Conservation (phyloP, 2,329 filamentous ascomycete species). For the Thielaviopsis punctulata region DNA sequence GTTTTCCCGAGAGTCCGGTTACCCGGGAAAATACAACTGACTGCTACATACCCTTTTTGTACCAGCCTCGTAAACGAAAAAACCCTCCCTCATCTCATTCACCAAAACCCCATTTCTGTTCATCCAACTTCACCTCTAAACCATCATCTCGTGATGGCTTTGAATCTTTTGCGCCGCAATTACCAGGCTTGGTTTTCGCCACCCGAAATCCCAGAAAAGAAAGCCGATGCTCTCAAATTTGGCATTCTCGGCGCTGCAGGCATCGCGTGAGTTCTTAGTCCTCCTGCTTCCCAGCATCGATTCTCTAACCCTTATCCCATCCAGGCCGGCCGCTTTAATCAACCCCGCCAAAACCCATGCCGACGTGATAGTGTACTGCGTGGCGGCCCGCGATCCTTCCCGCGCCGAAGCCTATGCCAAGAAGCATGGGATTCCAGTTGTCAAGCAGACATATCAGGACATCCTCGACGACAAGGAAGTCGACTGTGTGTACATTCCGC, state of each 20-base stretch:
- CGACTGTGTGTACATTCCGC: slow-evolving; percentile 32
- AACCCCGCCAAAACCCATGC: slow-evolving; percentile 33
- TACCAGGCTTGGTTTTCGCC: slow-evolving; percentile 1
- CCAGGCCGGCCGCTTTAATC: slow-evolving; percentile 26
- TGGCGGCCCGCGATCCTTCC: slow-evolving; percentile 32
- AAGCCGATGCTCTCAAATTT: slow-evolving; percentile 19
- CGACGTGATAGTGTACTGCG: slow-evolving; percentile 32
- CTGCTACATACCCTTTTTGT: too few relatives aligned
- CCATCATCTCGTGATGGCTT: neutral
- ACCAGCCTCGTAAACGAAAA: too few relatives aligned
- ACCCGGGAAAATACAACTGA: too few relatives aligned
- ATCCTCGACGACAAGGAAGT: slow-evolving; percentile 21
- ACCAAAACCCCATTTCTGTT: too few relatives aligned
- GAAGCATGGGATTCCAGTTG: slow-evolving; percentile 32
- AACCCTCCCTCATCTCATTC: neutral
- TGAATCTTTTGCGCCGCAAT: neutral
- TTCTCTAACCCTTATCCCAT: neutral
- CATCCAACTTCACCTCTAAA: neutral
- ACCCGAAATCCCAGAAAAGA: slow-evolving; percentile 4
- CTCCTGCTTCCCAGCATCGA: neutral
- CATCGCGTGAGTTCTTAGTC: slow-evolving; percentile 14
- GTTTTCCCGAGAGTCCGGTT: too few relatives aligned
- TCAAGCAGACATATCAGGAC: slow-evolving; percentile 30
- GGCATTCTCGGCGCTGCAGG: slow-evolving; percentile 26
- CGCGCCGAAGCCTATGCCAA: slow-evolving; percentile 33